A percentile compares a stretch with the other conserved stretches of the same genome.
Conservation (phyloP, 2,329 filamentous ascomycete species). For the Phoma sp. region DNA sequence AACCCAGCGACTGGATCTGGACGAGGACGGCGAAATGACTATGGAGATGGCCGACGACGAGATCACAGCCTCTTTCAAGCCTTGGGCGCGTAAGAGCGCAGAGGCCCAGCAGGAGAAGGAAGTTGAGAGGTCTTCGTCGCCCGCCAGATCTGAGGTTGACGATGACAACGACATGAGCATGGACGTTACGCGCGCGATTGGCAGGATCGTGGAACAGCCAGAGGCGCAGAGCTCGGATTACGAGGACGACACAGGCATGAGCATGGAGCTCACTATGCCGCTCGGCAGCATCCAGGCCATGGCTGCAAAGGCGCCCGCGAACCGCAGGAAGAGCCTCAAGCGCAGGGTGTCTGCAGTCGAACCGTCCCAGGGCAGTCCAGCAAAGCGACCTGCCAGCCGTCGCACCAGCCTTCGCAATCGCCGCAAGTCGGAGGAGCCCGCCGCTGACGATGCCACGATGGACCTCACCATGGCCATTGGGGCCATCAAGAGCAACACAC, state of each 20-base stretch:
- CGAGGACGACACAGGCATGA: conserved; percentile 53
- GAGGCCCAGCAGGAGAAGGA: conserved; percentile 54
- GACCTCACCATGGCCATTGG: conserved; percentile 50
- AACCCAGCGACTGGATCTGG: conserved; percentile 69
- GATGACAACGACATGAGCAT: conserved; percentile 78
- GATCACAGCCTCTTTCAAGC: conserved; percentile 74
- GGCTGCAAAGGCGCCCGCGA: conserved; percentile 32
- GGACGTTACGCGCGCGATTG: conserved; percentile 87
- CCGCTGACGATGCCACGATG: conserved; percentile 51
- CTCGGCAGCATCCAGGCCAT: conserved; percentile 57
- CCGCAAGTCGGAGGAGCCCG: conserved; percentile 43
- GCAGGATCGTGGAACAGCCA: conserved; percentile 71
- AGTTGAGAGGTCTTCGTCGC: conserved; percentile 57
- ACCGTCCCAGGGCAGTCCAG: conserved; percentile 45
- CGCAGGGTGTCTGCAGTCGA: conserved; percentile 51
- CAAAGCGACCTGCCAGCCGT: conserved; percentile 43
- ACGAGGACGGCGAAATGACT: conserved; percentile 61
- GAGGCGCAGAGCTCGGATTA: conserved; percentile 45
- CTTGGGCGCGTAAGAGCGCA: conserved; percentile 69
- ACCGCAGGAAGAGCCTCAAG: conserved; percentile 51
- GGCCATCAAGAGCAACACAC: conserved; percentile 36
- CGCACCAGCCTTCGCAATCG: conserved; percentile 49
- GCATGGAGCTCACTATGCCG: conserved; percentile 63
- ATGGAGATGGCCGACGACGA: conserved; percentile 67
- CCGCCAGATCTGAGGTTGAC: conserved; percentile 50